A percentile compares a stretch with the other conserved stretches of the same genome.
These are phyloP conservation scores for Microcyclosporella mali DNA, from an alignment of 2,329 filamentous ascomycete species.

Conservation along the genomic window DNA sequence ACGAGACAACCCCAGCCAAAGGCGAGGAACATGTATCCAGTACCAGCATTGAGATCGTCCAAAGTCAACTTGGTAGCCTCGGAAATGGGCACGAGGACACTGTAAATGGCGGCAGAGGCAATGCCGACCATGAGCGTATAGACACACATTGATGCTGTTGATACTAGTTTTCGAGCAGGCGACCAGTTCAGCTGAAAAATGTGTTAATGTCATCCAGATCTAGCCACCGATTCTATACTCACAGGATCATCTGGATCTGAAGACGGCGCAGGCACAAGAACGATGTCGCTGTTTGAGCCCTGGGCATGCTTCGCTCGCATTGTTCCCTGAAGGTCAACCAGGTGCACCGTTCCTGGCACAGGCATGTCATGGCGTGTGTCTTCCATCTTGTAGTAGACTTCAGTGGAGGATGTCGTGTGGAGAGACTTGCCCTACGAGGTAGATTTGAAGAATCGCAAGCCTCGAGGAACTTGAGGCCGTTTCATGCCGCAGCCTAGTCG, in stretches of 20 bases:
- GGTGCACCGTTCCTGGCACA: conserved; percentile 38
- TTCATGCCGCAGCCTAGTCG: background rate
- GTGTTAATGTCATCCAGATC: background rate
- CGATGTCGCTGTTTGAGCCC: conserved; percentile 34
- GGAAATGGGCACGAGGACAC: conserved; percentile 45
- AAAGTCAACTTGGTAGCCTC: conserved; percentile 43
- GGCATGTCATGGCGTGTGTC: background rate
- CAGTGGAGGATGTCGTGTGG: background rate
- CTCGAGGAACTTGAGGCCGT: background rate
- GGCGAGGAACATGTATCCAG: conserved; percentile 33
- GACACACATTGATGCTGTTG: conserved; percentile 37
- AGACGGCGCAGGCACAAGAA: conserved; percentile 40
- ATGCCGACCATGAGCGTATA: conserved; percentile 48
- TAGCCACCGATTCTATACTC: background rate
- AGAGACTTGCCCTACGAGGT: background rate
- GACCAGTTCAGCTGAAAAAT: conserved; percentile 25
- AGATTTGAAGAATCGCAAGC: too few relatives aligned
- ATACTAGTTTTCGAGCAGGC: conserved; percentile 37
- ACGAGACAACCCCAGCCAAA: conserved; percentile 42
- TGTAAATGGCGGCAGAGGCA: conserved; percentile 45
- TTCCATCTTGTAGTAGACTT: background rate
- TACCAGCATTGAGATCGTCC: conserved; percentile 44
- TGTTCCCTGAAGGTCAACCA: conserved; percentile 37
- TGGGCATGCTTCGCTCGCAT: conserved; percentile 34
- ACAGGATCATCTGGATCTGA: conserved; percentile 34